Evolutionary conservation across 2,329 filamentous ascomycete species (phyloP).

Genomic region (Rhytidhysteron rufulum): DNA sequence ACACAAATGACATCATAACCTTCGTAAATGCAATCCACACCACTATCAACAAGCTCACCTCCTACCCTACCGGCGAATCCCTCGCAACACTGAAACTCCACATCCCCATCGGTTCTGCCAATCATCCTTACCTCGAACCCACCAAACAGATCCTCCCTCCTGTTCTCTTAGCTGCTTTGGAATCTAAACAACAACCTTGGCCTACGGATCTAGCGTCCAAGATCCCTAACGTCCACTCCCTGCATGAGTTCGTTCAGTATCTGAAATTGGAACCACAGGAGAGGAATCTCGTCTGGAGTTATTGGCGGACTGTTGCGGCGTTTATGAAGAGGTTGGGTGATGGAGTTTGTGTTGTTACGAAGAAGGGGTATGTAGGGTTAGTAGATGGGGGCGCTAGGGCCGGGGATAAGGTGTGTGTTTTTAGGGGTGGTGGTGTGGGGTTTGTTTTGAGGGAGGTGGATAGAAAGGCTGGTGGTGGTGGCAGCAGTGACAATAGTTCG

Average conservation of each 20-base stretch:
- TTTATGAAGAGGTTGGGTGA: constrained; percentile 2
- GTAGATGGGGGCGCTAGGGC: neutral
- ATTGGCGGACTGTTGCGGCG: neutral
- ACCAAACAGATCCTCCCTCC: no score
- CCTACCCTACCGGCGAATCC: constrained; percentile 2
- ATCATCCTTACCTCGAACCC: neutral
- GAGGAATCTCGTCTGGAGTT: neutral
- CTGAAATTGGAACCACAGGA: neutral
- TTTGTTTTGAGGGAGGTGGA: constrained; percentile 3
- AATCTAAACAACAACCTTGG: no score
- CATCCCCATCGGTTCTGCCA: constrained; percentile 1
- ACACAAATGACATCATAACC: neutral
- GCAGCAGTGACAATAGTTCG: no score
- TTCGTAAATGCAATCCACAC: constrained; percentile 1
- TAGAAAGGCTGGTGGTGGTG: neutral
- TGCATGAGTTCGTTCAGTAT: no score
- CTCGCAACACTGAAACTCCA: constrained; percentile 3
- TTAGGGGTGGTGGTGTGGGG: constrained; percentile 5
- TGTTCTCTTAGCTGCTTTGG: no score
- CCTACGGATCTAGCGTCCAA: no score
- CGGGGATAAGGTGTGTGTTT: constrained; percentile 3
- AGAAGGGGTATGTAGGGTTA: constrained; percentile 6
- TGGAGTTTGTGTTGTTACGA: constrained; percentile 6
- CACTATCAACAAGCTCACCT: neutral
- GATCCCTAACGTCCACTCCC: no score